These are phyloP conservation scores for Fimicolochytrium jonesii DNA, from an alignment of 192 early-diverging fungal species.

Conservation along the genomic window DNA sequence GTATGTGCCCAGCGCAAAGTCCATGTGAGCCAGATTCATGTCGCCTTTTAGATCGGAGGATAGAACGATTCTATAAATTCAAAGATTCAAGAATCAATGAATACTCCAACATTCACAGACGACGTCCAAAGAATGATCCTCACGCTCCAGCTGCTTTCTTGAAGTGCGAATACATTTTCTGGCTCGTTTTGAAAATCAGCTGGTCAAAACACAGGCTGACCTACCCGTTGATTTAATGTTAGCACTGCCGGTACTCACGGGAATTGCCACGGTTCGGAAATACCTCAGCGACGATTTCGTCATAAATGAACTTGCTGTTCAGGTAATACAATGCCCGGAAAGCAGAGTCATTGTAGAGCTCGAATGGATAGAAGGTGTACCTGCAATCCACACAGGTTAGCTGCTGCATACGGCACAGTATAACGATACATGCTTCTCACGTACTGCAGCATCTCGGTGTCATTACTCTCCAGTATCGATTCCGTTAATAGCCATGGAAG, in stretches of 20 bases:
- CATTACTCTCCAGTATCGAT: conserved; percentile 35
- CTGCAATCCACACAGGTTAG: too few relatives aligned
- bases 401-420: too few relatives aligned
- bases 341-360: conserved; percentile 52
- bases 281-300: conserved; percentile 55
- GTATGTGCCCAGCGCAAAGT: conserved; percentile 22
- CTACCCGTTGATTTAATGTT: too few relatives aligned
- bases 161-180: conserved; percentile 45
- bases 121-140: not conserved
- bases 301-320: conserved; percentile 45
- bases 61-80: conserved; percentile 19
- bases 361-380: conserved; percentile 42
- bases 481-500: conserved; percentile 55
- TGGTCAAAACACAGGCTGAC: conserved; percentile 54
- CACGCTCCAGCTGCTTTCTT: conserved; percentile 41
- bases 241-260: too few relatives aligned
- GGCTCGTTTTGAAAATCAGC: conserved; percentile 40
- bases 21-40: conserved; percentile 20
- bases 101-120: not conserved
- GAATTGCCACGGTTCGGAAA: not conserved
- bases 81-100: conserved; percentile 9
- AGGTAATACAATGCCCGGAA: conserved; percentile 31
- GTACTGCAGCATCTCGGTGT: conserved; percentile 38
- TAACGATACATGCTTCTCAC: too few relatives aligned
- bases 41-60: conserved; percentile 23